phyloP scores from a whole-genome alignment of 1,139 yeast genomes.

The Hansenula lynferdii region DNA sequence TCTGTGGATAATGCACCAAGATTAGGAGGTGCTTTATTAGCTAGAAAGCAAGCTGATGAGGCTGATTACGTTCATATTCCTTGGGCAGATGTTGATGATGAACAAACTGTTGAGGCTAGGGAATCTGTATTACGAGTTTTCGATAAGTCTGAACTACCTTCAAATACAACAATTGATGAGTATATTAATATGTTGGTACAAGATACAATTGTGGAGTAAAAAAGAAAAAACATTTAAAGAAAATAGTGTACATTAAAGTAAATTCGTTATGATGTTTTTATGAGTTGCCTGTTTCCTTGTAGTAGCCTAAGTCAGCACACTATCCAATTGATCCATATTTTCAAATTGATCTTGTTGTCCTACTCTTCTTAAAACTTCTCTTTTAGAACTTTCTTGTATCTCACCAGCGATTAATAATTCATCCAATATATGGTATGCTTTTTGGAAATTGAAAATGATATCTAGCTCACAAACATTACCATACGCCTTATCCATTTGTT shows the following conservation, averaged over 20 bases:
- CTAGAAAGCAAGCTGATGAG: slow-evolving; percentile 71
- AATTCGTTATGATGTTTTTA: no score
- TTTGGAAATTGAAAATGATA: slow-evolving; percentile 90
- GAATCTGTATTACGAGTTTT: slow-evolving; percentile 23
- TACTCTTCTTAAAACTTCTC: slow-evolving; percentile 72
- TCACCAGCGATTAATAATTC: slow-evolving; percentile 82
- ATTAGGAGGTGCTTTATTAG: slow-evolving; percentile 75
- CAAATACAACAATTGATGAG: slow-evolving; percentile 31
- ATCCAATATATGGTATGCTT: slow-evolving; percentile 88
- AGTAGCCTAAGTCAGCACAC: slow-evolving; percentile 28
- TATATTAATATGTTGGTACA: slow-evolving; percentile 24
- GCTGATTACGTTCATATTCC: slow-evolving; percentile 49
- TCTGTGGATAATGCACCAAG: slow-evolving; percentile 55
- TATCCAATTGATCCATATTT: slow-evolving; percentile 52
- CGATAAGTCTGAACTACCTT: slow-evolving; percentile 23
- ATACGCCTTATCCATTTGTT: slow-evolving; percentile 92
- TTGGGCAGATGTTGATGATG: slow-evolving; percentile 44
- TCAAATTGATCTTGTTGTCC: slow-evolving; percentile 78
- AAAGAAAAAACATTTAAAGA: neutral
- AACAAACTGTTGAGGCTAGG: slow-evolving; percentile 30
- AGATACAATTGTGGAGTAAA: slow-evolving; percentile 15
- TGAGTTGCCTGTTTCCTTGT: no score
- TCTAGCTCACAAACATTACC: slow-evolving; percentile 96
- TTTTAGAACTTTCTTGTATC: slow-evolving; percentile 76
- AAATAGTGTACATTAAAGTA: neutral